A percentile compares a stretch with the other conserved stretches of the same genome.
Evolutionary conservation across 257 asterid genomes (phyloP).

Genomic region (Cinchona pubescens): DNA sequence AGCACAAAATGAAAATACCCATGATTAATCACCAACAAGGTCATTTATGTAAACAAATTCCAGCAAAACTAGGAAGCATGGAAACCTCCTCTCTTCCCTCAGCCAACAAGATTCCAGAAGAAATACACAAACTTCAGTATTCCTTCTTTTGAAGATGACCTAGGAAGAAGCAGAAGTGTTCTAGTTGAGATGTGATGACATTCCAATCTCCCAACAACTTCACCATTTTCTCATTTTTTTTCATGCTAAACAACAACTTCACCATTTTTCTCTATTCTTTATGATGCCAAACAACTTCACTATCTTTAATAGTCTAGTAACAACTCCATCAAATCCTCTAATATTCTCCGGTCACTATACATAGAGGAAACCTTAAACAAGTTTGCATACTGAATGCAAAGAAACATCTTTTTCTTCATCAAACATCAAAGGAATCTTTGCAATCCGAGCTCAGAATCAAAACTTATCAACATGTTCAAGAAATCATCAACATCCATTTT

Average conservation of each 20-base stretch:
- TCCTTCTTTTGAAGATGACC: too few relatives aligned
- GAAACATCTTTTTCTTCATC: neutral
- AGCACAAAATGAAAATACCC: too few relatives aligned
- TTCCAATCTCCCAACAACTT: conserved; percentile 14
- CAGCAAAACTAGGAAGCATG: neutral
- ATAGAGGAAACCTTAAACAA: neutral
- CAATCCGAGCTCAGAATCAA: neutral
- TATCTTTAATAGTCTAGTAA: conserved; percentile 8
- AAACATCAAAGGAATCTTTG: neutral
- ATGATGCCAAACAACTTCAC: conserved; percentile 16
- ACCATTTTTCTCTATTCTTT: neutral
- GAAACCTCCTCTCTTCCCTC: neutral
- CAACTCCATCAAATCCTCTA: conserved; percentile 24
- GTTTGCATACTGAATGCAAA: conserved; percentile 14
- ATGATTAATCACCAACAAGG: too few relatives aligned
- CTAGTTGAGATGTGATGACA: neutral
- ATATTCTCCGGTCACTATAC: conserved; percentile 11
- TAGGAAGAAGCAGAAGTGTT: neutral
- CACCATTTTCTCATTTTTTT: neutral
- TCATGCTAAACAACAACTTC: conserved; percentile 12
- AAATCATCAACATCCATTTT: conserved; percentile 21
- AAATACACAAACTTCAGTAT: too few relatives aligned
- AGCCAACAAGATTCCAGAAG: too few relatives aligned
- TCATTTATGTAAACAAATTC: too few relatives aligned
- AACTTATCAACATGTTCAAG: conserved; percentile 37